Conservation (phyloP, 768 basidiomycete genomes). For the Cystobasidium tubakii region DNA sequence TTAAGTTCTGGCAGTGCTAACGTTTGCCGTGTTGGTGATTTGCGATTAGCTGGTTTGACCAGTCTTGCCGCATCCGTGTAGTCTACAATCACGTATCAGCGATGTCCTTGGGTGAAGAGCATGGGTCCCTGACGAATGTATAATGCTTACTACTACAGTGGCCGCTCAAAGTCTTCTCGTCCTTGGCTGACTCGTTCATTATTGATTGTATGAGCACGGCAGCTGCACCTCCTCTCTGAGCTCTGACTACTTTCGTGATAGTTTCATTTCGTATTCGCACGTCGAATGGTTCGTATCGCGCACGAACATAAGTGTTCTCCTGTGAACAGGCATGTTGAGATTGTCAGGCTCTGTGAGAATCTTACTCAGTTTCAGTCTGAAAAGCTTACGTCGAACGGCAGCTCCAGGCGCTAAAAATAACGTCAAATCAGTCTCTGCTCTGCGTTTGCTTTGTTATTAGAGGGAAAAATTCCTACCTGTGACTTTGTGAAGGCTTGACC, state of each 20-base stretch:
- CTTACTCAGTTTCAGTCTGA: neutral
- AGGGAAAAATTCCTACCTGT: neutral
- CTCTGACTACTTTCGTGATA: constrained; percentile 15
- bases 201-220: constrained; percentile 10
- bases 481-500: neutral
- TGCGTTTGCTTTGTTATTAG: neutral
- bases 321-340: neutral
- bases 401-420: constrained; percentile 13
- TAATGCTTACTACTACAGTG: neutral
- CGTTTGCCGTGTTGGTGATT: constrained; percentile 16
- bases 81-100: neutral
- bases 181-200: neutral
- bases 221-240: constrained; percentile 14
- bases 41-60: constrained; percentile 21
- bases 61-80: neutral
- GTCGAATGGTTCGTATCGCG: constrained; percentile 17
- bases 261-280: constrained; percentile 27
- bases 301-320: constrained; percentile 10
- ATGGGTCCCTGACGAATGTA: too few species aligned
- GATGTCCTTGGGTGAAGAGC: too few species aligned
- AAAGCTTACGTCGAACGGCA: constrained; percentile 30
- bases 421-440: too few species aligned
- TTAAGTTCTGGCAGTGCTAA: constrained; percentile 10
- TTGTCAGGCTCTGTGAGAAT: neutral
- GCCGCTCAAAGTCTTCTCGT: neutral